Base-by-base conservation (phyloP, 108 stramenopile genomes). In the Fistulifera solaris region DNA sequence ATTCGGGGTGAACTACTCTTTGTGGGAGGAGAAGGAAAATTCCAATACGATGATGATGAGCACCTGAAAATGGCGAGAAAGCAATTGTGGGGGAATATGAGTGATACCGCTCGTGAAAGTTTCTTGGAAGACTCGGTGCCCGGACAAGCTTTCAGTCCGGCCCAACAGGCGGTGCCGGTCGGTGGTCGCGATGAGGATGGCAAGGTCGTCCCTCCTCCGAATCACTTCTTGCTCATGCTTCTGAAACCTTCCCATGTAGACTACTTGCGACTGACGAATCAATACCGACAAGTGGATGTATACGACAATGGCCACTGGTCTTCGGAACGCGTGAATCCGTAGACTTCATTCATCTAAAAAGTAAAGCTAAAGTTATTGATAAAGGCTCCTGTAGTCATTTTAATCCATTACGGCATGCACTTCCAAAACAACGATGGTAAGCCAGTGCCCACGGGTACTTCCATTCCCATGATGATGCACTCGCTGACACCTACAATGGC, bases 381-480 rank as follows among this genome's bases (percentile, higher is more conserved):
- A n/a, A n/a, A n/a, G n/a, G n/a, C n/a, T n/a, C n/a, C n/a, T n/a
- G n/a, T n/a, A n/a, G n/a, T 11, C 31, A 35, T 35, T 35, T 35
- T 35, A 45, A 4, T 17, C 4, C 7, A 19, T 6, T 45, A 45
- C 11, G 19, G 21, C 11, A 8, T 51, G 26, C 56, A 57, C 47
- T 80, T 71, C 79, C 86, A 89, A 22, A 95, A 69, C 43, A 97
- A 70, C 61, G 94, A 96, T 73, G 98, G 96, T 39, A 94, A 55
- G 23, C 98, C 98, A 19, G 97, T 96, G 31, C 98, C 98, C 44
- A 99, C 67, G 12, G 95, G 95, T 50, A 96, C 93, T 18, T 95
- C 93, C n/a, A 90, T 94, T 6, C 98, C 98, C 97, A 97, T 98
- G 54, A 99, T 97, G 72, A 99, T 99, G 63, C 98, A 99, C 76